Base-by-base conservation (phyloP, 2,329 filamentous ascomycete species). In the Xylariomycetidae sp. region DNA sequence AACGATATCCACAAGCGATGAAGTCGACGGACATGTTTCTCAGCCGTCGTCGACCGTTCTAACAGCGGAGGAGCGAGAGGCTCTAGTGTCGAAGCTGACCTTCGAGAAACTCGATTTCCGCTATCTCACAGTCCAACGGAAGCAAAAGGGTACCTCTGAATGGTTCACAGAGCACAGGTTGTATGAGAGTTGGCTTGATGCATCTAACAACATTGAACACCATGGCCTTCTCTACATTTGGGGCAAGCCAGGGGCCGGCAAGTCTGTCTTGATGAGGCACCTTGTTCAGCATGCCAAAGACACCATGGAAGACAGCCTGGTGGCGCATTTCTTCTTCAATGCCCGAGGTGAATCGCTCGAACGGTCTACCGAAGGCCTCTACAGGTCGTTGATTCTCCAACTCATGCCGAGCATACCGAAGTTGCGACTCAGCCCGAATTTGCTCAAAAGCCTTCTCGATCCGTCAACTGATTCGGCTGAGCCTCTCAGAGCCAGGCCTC, bases 271-370 rank as follows among this genome's bases (percentile, higher is more conserved):
- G 4, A 67, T 70, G 60, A 70, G 68, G 30, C 67, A 61, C 28
- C 43, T 48, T 1, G 49, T 41, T 19, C 33, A 35, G 14, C 32
- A 39, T 24, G 27, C 42, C 23, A 26, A 42, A n/a, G 40, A 40
- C 13, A 40, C 31, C 14, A 49, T 44, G 16, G 17, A 29, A 3
- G 38, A 45, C 10, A 36, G 39, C 1, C 25, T 53, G 0, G 40
- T 64, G 0, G 35, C 68, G 1, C 63, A 59, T 0, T 72, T 69
- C 49, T 73, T 71, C 48, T 72, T 72, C n/a, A 35, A 35, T 15
- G 38, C 38, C 6, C 25, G 34, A n/a, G 38, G 38, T 5, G 13
- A 6, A 10, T 4, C 23, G 7, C 29, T 32, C 6, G 30, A 35
- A 19, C 28, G 31, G 10, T 34, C 34, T 10, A 35, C 18, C 2